Percentiles rank a stretch among this genome's conserved stretches.
phyloP scores from a whole-genome alignment of 2,329 filamentous ascomycete species.

The Xylaria sp. region DNA sequence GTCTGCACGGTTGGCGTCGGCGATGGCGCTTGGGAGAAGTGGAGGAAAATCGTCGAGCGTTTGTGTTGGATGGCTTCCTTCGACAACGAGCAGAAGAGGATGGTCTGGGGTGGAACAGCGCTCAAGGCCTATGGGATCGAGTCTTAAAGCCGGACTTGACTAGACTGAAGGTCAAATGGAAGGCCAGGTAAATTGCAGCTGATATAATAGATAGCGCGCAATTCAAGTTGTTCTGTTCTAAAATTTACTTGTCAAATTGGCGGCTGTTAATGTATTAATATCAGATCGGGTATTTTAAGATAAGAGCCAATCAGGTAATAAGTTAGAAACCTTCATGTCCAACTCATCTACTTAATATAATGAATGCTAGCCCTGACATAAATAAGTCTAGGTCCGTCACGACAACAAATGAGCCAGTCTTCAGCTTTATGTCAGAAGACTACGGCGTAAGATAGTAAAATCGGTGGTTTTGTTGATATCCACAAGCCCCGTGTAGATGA shows the following conservation, averaged over 20 bases:
- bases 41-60: conserved; percentile 76
- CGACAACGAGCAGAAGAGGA: conserved; percentile 68
- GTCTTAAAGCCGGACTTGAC: conserved; percentile 4
- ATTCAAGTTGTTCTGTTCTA: not conserved
- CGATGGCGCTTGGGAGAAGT: conserved; percentile 76
- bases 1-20: conserved; percentile 77
- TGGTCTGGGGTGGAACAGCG: conserved; percentile 79
- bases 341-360: not conserved
- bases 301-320: not conserved
- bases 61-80: conserved; percentile 73
- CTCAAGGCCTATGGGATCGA: conserved; percentile 73
- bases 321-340: not conserved
- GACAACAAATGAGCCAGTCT: no score
- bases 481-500: not conserved
- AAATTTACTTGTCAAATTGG: not conserved
- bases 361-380: not conserved
- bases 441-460: no score
- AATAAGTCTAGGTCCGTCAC: not conserved
- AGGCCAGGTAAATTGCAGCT: not conserved
- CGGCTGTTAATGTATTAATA: not conserved
- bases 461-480: not conserved
- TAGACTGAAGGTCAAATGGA: not conserved
- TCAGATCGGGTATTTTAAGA: not conserved
- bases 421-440: not conserved
- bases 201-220: not conserved